Evolutionary conservation across 257 asterid species (phyloP), one percentile per base, ranked within the genome.

Genomic region (Salvia splendens): DNA sequence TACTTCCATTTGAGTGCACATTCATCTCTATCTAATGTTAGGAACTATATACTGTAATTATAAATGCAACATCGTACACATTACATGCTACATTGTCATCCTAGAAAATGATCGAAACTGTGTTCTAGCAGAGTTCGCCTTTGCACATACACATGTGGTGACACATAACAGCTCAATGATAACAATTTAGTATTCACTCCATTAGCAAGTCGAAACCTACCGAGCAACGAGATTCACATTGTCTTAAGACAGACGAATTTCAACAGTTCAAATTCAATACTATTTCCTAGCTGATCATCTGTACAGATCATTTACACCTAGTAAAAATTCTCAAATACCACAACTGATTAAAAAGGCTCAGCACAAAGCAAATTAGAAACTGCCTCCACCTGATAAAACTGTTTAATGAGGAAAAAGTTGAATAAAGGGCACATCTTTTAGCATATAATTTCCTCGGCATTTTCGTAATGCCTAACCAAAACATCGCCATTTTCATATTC

Each of bases 401-500:
- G 35, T 8, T n/a, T 12, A 24, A 24, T 24, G 30, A 24, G 30
- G 30, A 24, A 24, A 24, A 24, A 24, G 30, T 24, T 24, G 30
- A 24, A 24, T 1, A 42, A 5, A 42, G 3, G 17, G 35, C 50
- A 64, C 43, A 43, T 36, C 16, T n/a, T 8, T 32, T 38, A 12
- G 51, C 66, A 3, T 15, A 20, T 20, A 20, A 20, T 38, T 11
- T 20, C 0, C 1, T 24, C 30, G 2, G 30, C 1, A 24, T 24
- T 24, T 24, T 24, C 30, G 42, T 16, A 40, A 65, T 41, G 32
- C 10, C 30, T 24, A 24, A 24, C 30, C 2, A 24, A 24, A 20
- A 45, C 61, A 6, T 47, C 10, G 47, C 36, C 11, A 28, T 46
- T 50, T 54, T 12, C 63, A 65, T 36, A 76, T 52, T 64, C 38